phyloP scores from a whole-genome alignment of 495 filamentous ascomycete genomes.

The Penicillium soppii region DNA sequence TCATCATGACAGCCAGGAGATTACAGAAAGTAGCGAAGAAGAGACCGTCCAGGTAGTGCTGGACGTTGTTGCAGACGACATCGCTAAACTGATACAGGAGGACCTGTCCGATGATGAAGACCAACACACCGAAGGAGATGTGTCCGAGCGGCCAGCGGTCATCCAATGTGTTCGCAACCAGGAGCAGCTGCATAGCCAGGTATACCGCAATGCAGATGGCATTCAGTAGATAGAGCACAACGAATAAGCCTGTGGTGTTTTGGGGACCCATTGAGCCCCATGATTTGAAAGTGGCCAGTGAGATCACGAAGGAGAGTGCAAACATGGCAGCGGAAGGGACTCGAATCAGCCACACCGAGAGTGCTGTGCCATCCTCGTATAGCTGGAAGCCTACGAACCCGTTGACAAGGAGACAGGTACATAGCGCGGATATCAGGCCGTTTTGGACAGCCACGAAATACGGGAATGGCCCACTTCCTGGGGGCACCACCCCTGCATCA shows the following conservation, averaged over 20 bases:
- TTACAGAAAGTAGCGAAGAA: slow-evolving; percentile 96
- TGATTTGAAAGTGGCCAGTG: slow-evolving; percentile 88
- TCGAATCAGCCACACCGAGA: slow-evolving; percentile 92
- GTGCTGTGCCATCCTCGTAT: slow-evolving; percentile 95
- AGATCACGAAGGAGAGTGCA: slow-evolving; percentile 79
- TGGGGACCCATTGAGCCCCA: slow-evolving; percentile 84
- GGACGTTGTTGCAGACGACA: slow-evolving; percentile 77
- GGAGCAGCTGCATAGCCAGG: slow-evolving; percentile 79
- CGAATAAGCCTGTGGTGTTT: slow-evolving; percentile 85
- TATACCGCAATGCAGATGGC: slow-evolving; percentile 84
- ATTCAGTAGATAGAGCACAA: slow-evolving; percentile 89
- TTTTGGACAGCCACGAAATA: slow-evolving; percentile 90
- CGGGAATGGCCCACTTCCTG: slow-evolving; percentile 73
- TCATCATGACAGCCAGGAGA: slow-evolving; percentile 97
- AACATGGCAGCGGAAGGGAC: slow-evolving; percentile 77
- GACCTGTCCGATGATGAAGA: slow-evolving; percentile 92
- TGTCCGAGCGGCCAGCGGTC: slow-evolving; percentile 95
- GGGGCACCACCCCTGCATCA: slow-evolving; percentile 89
- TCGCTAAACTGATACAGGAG: slow-evolving; percentile 87
- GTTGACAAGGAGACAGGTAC: slow-evolving; percentile 90
- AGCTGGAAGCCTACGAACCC: slow-evolving; percentile 98
- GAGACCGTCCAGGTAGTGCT: slow-evolving; percentile 92
- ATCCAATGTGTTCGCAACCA: slow-evolving; percentile 87
- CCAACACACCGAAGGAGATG: slow-evolving; percentile 87
- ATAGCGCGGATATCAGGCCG: slow-evolving; percentile 85